phyloP scores from a whole-genome alignment of 169 alveolate species.

The Eimeria praecox region DNA sequence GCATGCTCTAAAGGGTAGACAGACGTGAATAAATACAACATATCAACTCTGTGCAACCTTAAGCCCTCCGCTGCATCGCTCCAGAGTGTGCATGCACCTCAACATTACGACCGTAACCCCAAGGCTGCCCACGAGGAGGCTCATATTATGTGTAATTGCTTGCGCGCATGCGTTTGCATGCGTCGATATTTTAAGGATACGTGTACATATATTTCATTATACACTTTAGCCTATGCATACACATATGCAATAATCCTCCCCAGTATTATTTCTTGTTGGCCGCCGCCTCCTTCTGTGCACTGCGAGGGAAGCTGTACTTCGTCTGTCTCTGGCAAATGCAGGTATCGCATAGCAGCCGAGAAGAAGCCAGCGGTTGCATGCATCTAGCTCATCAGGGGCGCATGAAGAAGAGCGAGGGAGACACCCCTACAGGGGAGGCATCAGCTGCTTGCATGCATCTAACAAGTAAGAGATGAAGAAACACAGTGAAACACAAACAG shows the following conservation, averaged over 20 bases:
- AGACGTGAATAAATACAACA: not conserved
- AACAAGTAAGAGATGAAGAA: not conserved
- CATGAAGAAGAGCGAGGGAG: not conserved
- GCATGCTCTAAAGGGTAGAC: not conserved
- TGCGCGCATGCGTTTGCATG: not conserved
- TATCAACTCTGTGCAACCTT: not conserved
- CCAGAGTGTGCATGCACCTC: not conserved
- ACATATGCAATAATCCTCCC: not conserved
- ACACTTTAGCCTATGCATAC: not conserved
- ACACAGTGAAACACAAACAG: not conserved
- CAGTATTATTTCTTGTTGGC: not conserved
- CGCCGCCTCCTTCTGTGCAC: not conserved
- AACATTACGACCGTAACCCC: not conserved
- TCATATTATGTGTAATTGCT: not conserved
- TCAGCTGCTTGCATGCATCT: not conserved
- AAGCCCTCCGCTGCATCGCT: not conserved
- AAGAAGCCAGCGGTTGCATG: not conserved
- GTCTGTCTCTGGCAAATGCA: conserved; percentile 11
- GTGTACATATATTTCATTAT: not conserved
- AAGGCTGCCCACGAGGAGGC: conserved; percentile 7
- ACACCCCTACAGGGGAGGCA: not conserved
- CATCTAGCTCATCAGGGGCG: not conserved
- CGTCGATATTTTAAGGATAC: not conserved
- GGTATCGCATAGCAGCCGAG: not conserved
- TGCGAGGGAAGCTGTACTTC: not conserved